Percentiles rank a stretch among this genome's conserved stretches.
Conservation (phyloP, 2,329 filamentous ascomycete species). For the Moelleriella libera region DNA sequence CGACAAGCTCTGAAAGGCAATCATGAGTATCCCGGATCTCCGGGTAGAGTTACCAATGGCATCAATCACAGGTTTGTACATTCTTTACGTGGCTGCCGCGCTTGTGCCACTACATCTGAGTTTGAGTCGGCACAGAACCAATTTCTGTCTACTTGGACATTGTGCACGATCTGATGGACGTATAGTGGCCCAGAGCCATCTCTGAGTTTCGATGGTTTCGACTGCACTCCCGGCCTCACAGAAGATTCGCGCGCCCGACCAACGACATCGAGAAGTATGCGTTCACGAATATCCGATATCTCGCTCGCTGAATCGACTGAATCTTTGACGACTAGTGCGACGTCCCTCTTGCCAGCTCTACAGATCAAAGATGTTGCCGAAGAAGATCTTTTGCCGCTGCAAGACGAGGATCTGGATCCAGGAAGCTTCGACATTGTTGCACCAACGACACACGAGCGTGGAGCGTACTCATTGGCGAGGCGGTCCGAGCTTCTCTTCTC, state of each 20-base stretch:
- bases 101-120: not conserved
- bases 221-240: not conserved
- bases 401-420: not conserved
- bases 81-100: not conserved
- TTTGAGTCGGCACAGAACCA: too few relatives aligned
- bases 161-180: too few relatives aligned
- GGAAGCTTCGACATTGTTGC: constrained; percentile 1
- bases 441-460: not conserved
- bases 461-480: constrained; percentile 40
- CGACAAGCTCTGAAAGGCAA: not conserved
- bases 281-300: not conserved
- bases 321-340: not conserved
- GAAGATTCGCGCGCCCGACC: not conserved
- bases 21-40: not conserved
- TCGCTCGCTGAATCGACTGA: not conserved
- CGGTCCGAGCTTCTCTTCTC: constrained; percentile 54
- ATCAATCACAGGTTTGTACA: not conserved
- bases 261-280: not conserved
- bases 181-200: not conserved
- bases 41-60: not conserved
- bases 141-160: too few relatives aligned
- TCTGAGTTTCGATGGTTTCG: constrained; percentile 1
- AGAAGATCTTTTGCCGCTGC: not conserved
- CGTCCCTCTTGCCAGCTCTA: not conserved
- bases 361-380: not conserved